These are phyloP conservation scores for Lobosporangium transversale DNA, from an alignment of 192 early-diverging fungal genomes.

Conservation along the genomic window DNA sequence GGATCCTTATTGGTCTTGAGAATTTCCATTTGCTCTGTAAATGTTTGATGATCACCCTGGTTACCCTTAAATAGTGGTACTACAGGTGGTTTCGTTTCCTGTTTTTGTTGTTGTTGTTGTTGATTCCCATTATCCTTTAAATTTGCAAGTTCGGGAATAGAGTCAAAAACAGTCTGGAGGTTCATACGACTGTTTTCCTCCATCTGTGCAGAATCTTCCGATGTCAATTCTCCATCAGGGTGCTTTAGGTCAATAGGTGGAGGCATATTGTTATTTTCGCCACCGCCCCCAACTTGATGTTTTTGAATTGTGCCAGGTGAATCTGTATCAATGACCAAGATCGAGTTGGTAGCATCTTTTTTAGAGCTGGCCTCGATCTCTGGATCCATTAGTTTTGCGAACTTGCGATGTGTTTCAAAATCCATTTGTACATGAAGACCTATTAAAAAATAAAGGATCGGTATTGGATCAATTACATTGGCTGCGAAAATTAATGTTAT, in stretches of 20 bases:
- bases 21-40: conserved; percentile 43
- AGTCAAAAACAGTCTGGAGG: conserved; percentile 40
- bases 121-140: conserved; percentile 6
- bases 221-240: neutral
- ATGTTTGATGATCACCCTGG: conserved; percentile 44
- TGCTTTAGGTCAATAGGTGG: conserved; percentile 19
- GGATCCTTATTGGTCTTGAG: conserved; percentile 20
- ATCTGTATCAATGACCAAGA: conserved; percentile 51
- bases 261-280: conserved; percentile 10
- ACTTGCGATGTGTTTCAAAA: conserved; percentile 64
- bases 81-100: neutral
- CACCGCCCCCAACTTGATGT: conserved; percentile 16
- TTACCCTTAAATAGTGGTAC: neutral
- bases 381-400: conserved; percentile 65
- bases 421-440: conserved; percentile 73
- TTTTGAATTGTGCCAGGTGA: conserved; percentile 28
- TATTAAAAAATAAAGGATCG: conserved; percentile 12
- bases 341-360: conserved; percentile 21
- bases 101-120: conserved; percentile 9
- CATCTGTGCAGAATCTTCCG: conserved; percentile 15
- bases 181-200: conserved; percentile 22
- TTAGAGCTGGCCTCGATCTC: conserved; percentile 10
- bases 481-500: neutral
- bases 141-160: conserved; percentile 33
- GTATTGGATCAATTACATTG: too few species aligned